Percentiles rank a stretch among this genome's conserved stretches.
These are phyloP conservation scores for Penicillium sp. DNA, from an alignment of 2,329 filamentous ascomycete species.

Conservation along the genomic window DNA sequence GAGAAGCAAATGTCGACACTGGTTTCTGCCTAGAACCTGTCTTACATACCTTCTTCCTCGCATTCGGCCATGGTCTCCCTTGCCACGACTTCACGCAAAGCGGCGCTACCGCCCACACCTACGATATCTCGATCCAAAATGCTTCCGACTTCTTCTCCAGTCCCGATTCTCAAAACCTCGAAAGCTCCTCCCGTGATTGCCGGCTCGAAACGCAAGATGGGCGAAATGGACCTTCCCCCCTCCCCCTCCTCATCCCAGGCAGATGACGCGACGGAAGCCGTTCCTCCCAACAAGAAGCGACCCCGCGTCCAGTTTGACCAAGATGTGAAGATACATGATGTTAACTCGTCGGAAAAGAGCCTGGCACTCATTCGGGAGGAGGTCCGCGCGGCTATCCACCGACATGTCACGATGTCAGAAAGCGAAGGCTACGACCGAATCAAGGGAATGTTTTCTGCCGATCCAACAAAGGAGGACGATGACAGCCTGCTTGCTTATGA, in stretches of 20 bases:
- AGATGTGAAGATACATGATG: conserved; percentile 36
- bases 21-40: conserved; percentile 7
- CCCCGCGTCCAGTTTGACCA: conserved; percentile 45
- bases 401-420: conserved; percentile 51
- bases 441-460: conserved; percentile 52
- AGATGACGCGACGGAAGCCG: conserved; percentile 27
- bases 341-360: conserved; percentile 49
- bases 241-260: conserved; percentile 31
- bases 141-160: conserved; percentile 32
- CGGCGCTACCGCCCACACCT: conserved; percentile 27
- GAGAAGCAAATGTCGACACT: conserved; percentile 24
- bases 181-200: conserved; percentile 25
- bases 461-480: conserved; percentile 43
- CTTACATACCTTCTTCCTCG: background rate
- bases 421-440: conserved; percentile 57
- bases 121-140: conserved; percentile 30
- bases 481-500: conserved; percentile 38
- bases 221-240: conserved; percentile 35
- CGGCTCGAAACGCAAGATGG: conserved; percentile 39
- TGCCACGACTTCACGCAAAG: conserved; percentile 28
- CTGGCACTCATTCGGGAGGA: conserved; percentile 60
- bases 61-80: conserved; percentile 35
- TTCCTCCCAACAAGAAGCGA: conserved; percentile 40
- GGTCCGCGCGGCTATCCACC: conserved; percentile 57
- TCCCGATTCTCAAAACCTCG: conserved; percentile 39